Conservation (phyloP, 805 yeast species). For the Saccharomycopsis schoenii region DNA sequence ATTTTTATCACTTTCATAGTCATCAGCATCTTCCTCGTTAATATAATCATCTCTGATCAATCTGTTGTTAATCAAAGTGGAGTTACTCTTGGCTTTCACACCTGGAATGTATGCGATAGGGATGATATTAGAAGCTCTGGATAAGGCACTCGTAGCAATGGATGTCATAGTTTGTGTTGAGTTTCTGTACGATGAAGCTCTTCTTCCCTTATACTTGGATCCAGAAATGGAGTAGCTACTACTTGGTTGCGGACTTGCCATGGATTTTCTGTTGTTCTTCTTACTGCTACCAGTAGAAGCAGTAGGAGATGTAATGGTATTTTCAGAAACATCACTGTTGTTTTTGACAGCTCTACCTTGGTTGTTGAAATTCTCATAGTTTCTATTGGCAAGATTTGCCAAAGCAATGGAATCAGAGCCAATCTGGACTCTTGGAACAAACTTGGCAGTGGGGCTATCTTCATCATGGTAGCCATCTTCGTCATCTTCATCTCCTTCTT, state of each 20-base stretch:
- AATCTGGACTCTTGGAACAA: neutral
- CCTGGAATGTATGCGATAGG: constrained; percentile 95
- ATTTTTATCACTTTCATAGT: neutral
- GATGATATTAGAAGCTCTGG: constrained; percentile 77
- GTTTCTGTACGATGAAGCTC: constrained; percentile 8
- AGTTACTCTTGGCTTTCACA: constrained; percentile 55
- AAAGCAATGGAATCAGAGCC: neutral
- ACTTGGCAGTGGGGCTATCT: neutral
- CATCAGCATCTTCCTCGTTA: constrained; percentile 23
- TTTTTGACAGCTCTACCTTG: neutral
- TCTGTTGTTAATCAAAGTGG: constrained; percentile 19
- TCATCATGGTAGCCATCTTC: constrained; percentile 3
- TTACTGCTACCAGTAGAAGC: neutral
- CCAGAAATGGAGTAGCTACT: constrained; percentile 4
- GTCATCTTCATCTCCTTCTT: constrained; percentile 3
- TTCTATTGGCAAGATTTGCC: neutral
- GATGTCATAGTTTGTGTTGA: constrained; percentile 18
- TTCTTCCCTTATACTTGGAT: neutral
- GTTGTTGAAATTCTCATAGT: neutral
- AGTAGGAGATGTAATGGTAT: neutral
- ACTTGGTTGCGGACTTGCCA: constrained; percentile 5
- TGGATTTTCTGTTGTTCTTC: neutral
- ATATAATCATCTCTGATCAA: constrained; percentile 26
- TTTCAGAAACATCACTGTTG: neutral
- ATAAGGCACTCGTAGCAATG: constrained; percentile 54